phyloP scores from a whole-genome alignment of 1,139 yeast genomes.

The Suhomyces guaymorum region DNA sequence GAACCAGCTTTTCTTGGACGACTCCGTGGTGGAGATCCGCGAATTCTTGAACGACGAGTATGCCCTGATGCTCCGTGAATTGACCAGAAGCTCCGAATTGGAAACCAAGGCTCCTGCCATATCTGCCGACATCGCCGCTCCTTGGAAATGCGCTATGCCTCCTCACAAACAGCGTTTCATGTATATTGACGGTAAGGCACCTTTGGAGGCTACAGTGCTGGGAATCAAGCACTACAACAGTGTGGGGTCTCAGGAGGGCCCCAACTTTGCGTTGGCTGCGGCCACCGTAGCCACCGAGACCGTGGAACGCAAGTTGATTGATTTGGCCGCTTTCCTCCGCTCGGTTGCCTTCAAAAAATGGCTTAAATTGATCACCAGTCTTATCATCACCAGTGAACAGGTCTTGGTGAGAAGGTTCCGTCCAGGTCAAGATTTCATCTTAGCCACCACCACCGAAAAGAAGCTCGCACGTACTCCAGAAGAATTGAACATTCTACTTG shows the following conservation, averaged over 20 bases:
- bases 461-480: slow-evolving; percentile 38
- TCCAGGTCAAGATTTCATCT: slow-evolving; percentile 91
- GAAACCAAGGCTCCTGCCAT: slow-evolving; percentile 59
- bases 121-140: slow-evolving; percentile 57
- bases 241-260: slow-evolving; percentile 50
- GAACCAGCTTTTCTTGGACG: slow-evolving; percentile 56
- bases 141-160: slow-evolving; percentile 93
- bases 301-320: slow-evolving; percentile 41
- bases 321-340: slow-evolving; percentile 59
- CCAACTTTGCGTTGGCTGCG: slow-evolving; percentile 48
- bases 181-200: slow-evolving; percentile 71
- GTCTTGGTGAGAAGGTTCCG: slow-evolving; percentile 81
- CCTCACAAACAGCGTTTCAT: slow-evolving; percentile 89
- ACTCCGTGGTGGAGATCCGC: slow-evolving; percentile 68
- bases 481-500: slow-evolving; percentile 55
- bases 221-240: slow-evolving; percentile 29
- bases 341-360: slow-evolving; percentile 70
- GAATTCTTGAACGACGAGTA: slow-evolving; percentile 62
- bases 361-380: slow-evolving; percentile 63
- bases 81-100: slow-evolving; percentile 54
- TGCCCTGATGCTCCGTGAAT: slow-evolving; percentile 46
- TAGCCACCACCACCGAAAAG: slow-evolving; percentile 75
- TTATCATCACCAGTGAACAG: slow-evolving; percentile 66
- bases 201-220: slow-evolving; percentile 30
- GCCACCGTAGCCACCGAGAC: slow-evolving; percentile 16